Conservation (phyloP, 805 yeast genomes). For the Debaryomyces tyrocola region DNA sequence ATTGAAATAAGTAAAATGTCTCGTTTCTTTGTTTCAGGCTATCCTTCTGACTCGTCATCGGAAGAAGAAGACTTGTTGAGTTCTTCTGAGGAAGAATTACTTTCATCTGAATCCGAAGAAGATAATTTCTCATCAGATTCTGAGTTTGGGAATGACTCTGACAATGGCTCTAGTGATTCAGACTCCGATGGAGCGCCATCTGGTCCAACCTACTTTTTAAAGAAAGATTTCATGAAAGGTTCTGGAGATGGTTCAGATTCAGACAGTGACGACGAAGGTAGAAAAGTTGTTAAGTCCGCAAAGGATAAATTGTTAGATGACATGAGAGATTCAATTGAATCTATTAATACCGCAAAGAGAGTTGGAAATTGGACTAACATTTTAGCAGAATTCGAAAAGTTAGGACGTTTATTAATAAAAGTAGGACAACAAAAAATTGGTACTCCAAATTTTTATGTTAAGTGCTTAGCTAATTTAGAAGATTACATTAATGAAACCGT, state of each 20-base stretch:
- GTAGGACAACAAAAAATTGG: conserved; percentile 74
- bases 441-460: conserved; percentile 71
- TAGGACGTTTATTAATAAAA: conserved; percentile 64
- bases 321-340: conserved; percentile 63
- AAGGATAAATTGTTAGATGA: conserved; percentile 92
- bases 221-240: conserved; percentile 48
- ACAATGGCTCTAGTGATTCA: conserved; percentile 26
- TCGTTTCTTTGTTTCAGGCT: conserved; percentile 78
- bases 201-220: conserved; percentile 58
- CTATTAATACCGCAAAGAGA: conserved; percentile 67
- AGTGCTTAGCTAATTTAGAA: conserved; percentile 69
- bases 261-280: conserved; percentile 65
- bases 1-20: conserved; percentile 55
- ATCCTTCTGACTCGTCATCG: conserved; percentile 56
- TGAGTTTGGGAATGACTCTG: conserved; percentile 50
- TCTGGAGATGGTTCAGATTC: conserved; percentile 34
- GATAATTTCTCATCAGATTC: conserved; percentile 39
- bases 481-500: conserved; percentile 57
- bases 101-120: conserved; percentile 42
- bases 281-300: conserved; percentile 87
- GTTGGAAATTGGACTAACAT: conserved; percentile 79
- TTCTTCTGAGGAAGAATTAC: conserved; percentile 61
- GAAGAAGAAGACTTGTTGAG: conserved; percentile 51
- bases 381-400: conserved; percentile 73
- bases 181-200: conserved; percentile 34